These are phyloP conservation scores for Arthrobotrys pseudoclavata DNA, from an alignment of 2,329 filamentous ascomycete genomes.

Conservation along the genomic window DNA sequence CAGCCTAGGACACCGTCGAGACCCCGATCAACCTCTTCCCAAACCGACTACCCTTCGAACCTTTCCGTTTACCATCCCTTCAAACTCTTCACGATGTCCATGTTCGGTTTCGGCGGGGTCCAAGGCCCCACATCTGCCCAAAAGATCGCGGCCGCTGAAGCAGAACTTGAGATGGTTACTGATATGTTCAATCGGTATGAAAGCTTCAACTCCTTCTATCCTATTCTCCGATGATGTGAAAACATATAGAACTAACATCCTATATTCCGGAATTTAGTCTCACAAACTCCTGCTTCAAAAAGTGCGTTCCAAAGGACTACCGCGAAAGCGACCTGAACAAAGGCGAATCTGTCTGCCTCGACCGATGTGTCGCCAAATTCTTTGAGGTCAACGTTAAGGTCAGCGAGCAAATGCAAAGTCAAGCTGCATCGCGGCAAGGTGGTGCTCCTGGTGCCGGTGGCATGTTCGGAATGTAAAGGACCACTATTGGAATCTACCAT, in stretches of 20 bases:
- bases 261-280: slow-evolving; percentile 71
- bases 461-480: slow-evolving; percentile 53
- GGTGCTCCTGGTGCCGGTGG: slow-evolving; percentile 41
- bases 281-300: slow-evolving; percentile 88
- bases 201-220: slow-evolving; percentile 25
- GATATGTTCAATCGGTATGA: slow-evolving; percentile 97
- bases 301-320: slow-evolving; percentile 93
- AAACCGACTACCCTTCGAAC: slow-evolving; percentile 25
- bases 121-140: slow-evolving; percentile 89
- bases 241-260: not conserved
- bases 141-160: slow-evolving; percentile 96
- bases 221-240: slow-evolving; percentile 14
- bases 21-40: slow-evolving; percentile 6
- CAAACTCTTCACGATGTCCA: slow-evolving; percentile 72
- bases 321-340: slow-evolving; percentile 98
- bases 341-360: slow-evolving; percentile 97
- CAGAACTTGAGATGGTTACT: slow-evolving; percentile 96
- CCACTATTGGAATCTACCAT: not conserved
- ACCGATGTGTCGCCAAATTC: slow-evolving; percentile 97
- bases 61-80: slow-evolving; percentile 62
- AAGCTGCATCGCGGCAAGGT: slow-evolving; percentile 48
- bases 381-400: slow-evolving; percentile 99
- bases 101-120: slow-evolving; percentile 79
- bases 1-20: slow-evolving; percentile 23
- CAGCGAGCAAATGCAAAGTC: slow-evolving; percentile 70